Conservation (phyloP, 2,329 filamentous ascomycete species). For the Fusarium denticulatum region DNA sequence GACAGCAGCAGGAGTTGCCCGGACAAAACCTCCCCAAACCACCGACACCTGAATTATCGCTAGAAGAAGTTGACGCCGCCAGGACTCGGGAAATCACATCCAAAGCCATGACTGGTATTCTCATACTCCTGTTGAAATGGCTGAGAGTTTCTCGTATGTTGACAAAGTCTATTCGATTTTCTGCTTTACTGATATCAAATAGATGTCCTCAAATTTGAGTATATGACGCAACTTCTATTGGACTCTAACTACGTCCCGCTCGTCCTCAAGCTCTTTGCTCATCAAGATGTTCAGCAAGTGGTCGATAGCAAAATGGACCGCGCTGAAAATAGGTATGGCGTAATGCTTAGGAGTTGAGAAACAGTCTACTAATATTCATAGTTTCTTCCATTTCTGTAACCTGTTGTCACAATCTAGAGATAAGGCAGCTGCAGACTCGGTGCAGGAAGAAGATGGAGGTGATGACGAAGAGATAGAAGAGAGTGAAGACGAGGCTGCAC, state of each 20-base stretch:
- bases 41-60: conserved; percentile 57
- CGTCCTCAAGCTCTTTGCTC: conserved; percentile 90
- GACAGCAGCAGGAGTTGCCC: conserved; percentile 44
- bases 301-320: conserved; percentile 88
- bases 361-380: conserved; percentile 47
- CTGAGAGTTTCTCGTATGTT: conserved; percentile 89
- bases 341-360: not conserved
- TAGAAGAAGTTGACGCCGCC: conserved; percentile 84
- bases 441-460: conserved; percentile 50
- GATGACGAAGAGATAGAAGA: conserved; percentile 53
- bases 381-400: conserved; percentile 93
- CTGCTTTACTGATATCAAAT: conserved; percentile 25
- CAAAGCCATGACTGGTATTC: conserved; percentile 89
- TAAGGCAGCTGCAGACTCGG: conserved; percentile 47
- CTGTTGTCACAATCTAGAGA: conserved; percentile 65
- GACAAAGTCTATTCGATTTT: not conserved
- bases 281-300: conserved; percentile 91
- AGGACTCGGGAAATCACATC: conserved; percentile 86
- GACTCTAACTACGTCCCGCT: conserved; percentile 96
- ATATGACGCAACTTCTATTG: conserved; percentile 89
- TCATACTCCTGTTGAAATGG: conserved; percentile 94
- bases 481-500: conserved; percentile 81
- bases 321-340: conserved; percentile 76
- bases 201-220: conserved; percentile 97
- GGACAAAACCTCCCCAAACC: conserved; percentile 50